Conservation (phyloP, 1,139 yeast species). For the Pichia sp. region DNA sequence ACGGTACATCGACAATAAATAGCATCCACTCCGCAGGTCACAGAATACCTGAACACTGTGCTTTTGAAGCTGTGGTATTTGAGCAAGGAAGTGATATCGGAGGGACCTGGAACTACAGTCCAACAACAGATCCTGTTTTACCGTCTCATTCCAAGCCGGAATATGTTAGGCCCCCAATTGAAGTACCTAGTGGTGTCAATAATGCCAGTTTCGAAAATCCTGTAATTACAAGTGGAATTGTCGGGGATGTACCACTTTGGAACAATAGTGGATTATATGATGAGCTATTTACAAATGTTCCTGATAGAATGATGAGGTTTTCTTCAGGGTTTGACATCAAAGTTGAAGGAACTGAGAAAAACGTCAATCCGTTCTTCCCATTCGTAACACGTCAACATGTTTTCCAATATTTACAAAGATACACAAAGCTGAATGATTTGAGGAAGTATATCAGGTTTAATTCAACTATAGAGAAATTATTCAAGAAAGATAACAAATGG, state of each 20-base stretch:
- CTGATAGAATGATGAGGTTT: conserved; percentile 37
- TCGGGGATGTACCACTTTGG: conserved; percentile 26
- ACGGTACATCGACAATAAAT: conserved; percentile 27
- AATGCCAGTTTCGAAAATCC: conserved; percentile 2
- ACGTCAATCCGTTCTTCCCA: conserved; percentile 37
- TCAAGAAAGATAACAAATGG: conserved; percentile 20
- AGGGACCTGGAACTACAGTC: conserved; percentile 32
- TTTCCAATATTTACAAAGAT: conserved; percentile 27
- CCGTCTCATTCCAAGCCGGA: conserved; percentile 17
- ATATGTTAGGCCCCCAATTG: conserved; percentile 9
- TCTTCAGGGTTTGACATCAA: conserved; percentile 25
- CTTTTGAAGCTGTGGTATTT: conserved; percentile 31
- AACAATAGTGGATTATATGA: conserved; percentile 33
- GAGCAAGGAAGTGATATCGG: conserved; percentile 32
- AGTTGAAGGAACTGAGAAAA: conserved; percentile 6
- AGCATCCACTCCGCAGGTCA: conserved; percentile 3
- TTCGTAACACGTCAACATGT: conserved; percentile 33
- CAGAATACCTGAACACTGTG: conserved; percentile 15
- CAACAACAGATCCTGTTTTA: conserved; percentile 13
- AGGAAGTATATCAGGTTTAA: conserved; percentile 32
- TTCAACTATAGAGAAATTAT: conserved; percentile 35
- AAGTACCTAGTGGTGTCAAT: neutral
- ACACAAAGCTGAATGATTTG: conserved; percentile 28
- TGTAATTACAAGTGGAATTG: neutral
- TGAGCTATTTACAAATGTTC: conserved; percentile 41